Conservation (phyloP, 2,329 filamentous ascomycete species). For the Sclerotinia glacialis region DNA sequence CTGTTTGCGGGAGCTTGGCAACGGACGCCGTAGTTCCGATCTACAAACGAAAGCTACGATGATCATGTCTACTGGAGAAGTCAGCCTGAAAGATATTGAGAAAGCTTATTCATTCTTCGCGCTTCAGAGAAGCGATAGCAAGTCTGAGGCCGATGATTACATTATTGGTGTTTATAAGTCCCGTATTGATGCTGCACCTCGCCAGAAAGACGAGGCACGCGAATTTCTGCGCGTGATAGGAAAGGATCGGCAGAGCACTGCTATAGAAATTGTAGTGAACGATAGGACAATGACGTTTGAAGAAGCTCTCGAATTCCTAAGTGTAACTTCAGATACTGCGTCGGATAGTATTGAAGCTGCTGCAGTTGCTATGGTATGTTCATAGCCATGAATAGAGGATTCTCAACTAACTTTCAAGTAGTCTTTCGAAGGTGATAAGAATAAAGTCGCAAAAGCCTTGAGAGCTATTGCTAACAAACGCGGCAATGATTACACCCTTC, state of each 20-base stretch:
- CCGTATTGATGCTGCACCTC: slow-evolving; percentile 53
- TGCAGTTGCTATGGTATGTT: slow-evolving; percentile 37
- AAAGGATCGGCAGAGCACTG: slow-evolving; percentile 53
- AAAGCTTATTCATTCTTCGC: slow-evolving; percentile 59
- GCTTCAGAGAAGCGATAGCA: slow-evolving; percentile 47
- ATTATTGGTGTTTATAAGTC: slow-evolving; percentile 62
- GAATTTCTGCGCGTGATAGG: slow-evolving; percentile 59
- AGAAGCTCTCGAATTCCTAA: slow-evolving; percentile 62
- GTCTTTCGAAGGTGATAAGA: slow-evolving; percentile 36
- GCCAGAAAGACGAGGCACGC: slow-evolving; percentile 55
- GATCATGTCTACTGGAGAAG: slow-evolving; percentile 57
- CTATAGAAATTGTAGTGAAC: slow-evolving; percentile 56
- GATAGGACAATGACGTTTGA: slow-evolving; percentile 57
- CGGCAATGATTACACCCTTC: slow-evolving; percentile 32
- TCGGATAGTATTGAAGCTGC: slow-evolving; percentile 39
- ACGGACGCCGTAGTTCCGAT: slow-evolving; percentile 48
- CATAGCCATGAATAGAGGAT: background rate
- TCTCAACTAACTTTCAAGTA: slow-evolving; percentile 24
- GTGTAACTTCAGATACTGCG: slow-evolving; percentile 39
- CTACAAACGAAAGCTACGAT: slow-evolving; percentile 57
- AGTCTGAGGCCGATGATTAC: slow-evolving; percentile 50
- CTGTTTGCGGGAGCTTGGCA: slow-evolving; percentile 59
- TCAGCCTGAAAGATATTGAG: slow-evolving; percentile 54
- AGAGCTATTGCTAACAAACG: slow-evolving; percentile 36
- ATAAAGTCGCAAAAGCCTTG: slow-evolving; percentile 36